phyloP scores from a whole-genome alignment of 2,329 filamentous ascomycete species.

The Aureobasidium lini region DNA sequence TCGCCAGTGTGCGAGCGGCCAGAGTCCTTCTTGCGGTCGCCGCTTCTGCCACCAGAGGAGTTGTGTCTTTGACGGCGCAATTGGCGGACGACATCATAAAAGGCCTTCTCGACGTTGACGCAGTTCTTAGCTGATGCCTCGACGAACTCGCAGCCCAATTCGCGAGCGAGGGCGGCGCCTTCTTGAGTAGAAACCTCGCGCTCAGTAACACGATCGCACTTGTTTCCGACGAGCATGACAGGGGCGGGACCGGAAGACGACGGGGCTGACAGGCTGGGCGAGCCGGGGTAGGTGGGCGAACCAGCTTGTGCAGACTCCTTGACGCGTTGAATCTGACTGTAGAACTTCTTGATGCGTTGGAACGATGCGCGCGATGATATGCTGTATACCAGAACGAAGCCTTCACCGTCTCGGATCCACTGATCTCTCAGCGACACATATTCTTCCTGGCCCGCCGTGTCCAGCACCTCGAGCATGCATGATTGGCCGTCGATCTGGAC shows the following conservation, averaged over 20 bases:
- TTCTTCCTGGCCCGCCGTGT: slow-evolving; percentile 97
- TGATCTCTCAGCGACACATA: slow-evolving; percentile 95
- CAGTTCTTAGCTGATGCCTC: slow-evolving; percentile 97
- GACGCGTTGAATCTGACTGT: slow-evolving; percentile 93
- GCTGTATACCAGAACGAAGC: slow-evolving; percentile 95
- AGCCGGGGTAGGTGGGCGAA: slow-evolving; percentile 69
- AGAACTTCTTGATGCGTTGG: slow-evolving; percentile 87
- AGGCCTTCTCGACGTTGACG: slow-evolving; percentile 96
- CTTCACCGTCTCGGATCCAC: slow-evolving; percentile 97
- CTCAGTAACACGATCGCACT: slow-evolving; percentile 93
- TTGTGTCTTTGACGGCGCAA: slow-evolving; percentile 65
- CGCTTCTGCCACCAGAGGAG: slow-evolving; percentile 4
- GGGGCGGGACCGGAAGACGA: slow-evolving; percentile 61
- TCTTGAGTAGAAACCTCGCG: slow-evolving; percentile 95
- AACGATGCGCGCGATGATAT: slow-evolving; percentile 97
- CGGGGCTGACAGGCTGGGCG: slow-evolving; percentile 53
- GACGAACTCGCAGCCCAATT: slow-evolving; percentile 91
- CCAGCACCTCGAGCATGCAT: slow-evolving; percentile 94
- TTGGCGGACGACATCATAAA: slow-evolving; percentile 93
- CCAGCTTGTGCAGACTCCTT: slow-evolving; percentile 75
- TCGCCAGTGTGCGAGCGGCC: not conserved
- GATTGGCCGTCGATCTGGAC: slow-evolving; percentile 86
- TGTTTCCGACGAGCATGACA: slow-evolving; percentile 98
- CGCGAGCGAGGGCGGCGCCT: slow-evolving; percentile 81
- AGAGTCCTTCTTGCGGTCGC: not conserved